phyloP scores from a whole-genome alignment of 768 basidiomycete genomes.

The Mycena albidolilacea region DNA sequence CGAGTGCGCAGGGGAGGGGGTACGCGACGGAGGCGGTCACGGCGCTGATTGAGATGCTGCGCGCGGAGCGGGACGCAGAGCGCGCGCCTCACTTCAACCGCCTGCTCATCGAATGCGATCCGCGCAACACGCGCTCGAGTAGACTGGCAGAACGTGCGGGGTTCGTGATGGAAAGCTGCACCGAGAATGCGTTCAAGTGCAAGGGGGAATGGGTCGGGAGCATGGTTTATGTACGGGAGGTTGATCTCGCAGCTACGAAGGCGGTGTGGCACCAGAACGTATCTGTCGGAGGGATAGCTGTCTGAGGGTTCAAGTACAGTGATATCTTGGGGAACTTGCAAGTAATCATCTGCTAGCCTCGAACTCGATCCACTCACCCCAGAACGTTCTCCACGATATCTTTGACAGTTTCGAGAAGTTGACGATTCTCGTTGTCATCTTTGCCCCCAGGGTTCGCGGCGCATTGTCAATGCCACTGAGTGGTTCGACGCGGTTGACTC shows the following conservation, averaged over 20 bases:
- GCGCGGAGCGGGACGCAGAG: not conserved
- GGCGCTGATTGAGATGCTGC: slow-evolving; percentile 18
- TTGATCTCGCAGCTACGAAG: not conserved
- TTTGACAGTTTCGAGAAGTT: not conserved
- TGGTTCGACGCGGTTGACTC: no score
- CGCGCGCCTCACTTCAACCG: slow-evolving; percentile 15
- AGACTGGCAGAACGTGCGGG: slow-evolving; percentile 20
- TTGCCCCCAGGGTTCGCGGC: slow-evolving; percentile 8
- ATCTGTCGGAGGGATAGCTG: not conserved
- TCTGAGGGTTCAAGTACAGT: no score
- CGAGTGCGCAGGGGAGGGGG: slow-evolving; percentile 10
- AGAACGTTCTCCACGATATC: slow-evolving; percentile 13
- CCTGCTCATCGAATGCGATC: slow-evolving; percentile 25
- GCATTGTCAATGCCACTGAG: not conserved
- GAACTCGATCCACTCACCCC: slow-evolving; percentile 1
- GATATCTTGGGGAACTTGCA: not conserved
- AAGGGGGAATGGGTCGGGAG: slow-evolving; percentile 31
- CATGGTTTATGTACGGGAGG: slow-evolving; percentile 13
- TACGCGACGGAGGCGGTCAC: slow-evolving; percentile 14
- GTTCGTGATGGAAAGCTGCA: slow-evolving; percentile 19
- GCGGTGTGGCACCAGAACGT: no score
- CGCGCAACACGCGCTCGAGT: slow-evolving; percentile 11
- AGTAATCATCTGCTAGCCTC: not conserved
- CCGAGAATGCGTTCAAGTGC: slow-evolving; percentile 25
- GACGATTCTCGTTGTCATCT: slow-evolving; percentile 3